phyloP scores from a whole-genome alignment of 2,329 filamentous ascomycete genomes.

The Penicillium sp. region DNA sequence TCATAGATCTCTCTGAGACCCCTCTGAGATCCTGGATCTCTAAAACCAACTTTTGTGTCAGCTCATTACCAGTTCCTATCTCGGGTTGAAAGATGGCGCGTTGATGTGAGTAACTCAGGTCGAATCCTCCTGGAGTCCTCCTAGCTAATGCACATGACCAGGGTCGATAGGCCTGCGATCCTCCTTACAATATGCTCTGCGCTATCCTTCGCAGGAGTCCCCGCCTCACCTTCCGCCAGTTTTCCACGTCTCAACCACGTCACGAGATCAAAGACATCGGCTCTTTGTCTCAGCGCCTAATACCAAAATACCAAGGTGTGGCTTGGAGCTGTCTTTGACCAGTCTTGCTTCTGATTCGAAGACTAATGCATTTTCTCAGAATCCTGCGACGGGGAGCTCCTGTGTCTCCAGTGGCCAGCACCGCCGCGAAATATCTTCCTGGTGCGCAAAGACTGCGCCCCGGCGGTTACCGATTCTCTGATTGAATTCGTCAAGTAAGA shows the following conservation, averaged over 20 bases:
- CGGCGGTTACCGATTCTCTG: constrained; percentile 56
- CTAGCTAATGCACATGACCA: constrained; percentile 5
- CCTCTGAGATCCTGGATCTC: not conserved
- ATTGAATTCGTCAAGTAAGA: constrained; percentile 56
- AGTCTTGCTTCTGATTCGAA: not conserved
- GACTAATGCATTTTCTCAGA: constrained; percentile 42
- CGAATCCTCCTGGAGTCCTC: not conserved
- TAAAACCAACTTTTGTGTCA: not conserved
- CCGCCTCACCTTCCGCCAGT: constrained; percentile 32
- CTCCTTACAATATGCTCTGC: constrained; percentile 21
- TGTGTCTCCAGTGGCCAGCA: constrained; percentile 66
- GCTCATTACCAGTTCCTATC: not conserved
- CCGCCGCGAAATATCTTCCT: constrained; percentile 68
- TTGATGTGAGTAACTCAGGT: constrained; percentile 7
- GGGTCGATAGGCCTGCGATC: not conserved
- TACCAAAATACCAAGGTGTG: constrained; percentile 65
- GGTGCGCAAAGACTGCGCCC: constrained; percentile 64
- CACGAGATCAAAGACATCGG: constrained; percentile 48
- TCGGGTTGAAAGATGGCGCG: constrained; percentile 2
- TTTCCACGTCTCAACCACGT: constrained; percentile 43
- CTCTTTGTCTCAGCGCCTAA: constrained; percentile 51
- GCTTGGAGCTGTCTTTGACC: constrained; percentile 17
- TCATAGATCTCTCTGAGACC: not conserved
- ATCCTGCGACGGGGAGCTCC: constrained; percentile 58
- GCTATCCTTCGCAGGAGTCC: constrained; percentile 16